phyloP scores from a whole-genome alignment of 75 land plant species.

The Pseudotsuga menziesii region DNA sequence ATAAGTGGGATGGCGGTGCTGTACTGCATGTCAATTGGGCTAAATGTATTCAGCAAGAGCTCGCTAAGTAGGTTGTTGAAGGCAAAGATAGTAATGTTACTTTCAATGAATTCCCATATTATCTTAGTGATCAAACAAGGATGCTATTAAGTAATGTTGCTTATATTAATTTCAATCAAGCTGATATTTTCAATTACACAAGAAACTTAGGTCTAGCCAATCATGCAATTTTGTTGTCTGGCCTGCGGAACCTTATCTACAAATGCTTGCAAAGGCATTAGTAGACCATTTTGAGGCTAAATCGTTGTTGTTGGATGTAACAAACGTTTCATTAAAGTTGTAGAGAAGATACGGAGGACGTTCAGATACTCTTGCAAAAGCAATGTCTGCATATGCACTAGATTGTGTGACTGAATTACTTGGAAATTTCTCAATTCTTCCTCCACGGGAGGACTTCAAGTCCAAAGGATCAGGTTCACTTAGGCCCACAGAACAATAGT shows the following conservation, averaged over 20 bases:
- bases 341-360: neutral
- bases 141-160: conserved; percentile 29
- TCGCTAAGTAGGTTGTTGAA: too few relatives aligned
- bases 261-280: conserved; percentile 88
- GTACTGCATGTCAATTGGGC: too few relatives aligned
- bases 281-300: conserved; percentile 81
- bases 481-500: too few relatives aligned
- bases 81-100: too few relatives aligned
- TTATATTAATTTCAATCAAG: conserved; percentile 24
- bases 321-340: conserved; percentile 59
- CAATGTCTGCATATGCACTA: conserved; percentile 41
- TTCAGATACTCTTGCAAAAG: conserved; percentile 4
- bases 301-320: conserved; percentile 66
- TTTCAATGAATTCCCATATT: too few relatives aligned
- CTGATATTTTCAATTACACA: conserved; percentile 18
- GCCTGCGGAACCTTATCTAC: conserved; percentile 69
- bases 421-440: conserved; percentile 47
- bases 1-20: too few relatives aligned
- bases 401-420: conserved; percentile 46
- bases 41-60: too few relatives aligned
- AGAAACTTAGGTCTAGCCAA: conserved; percentile 29
- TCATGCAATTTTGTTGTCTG: conserved; percentile 28
- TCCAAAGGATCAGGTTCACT: conserved; percentile 2
- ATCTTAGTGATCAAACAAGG: conserved; percentile 36
- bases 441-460: conserved; percentile 23